These are phyloP conservation scores for Botrytis sinoallii DNA, from an alignment of 2,329 filamentous ascomycete species.

Conservation along the genomic window DNA sequence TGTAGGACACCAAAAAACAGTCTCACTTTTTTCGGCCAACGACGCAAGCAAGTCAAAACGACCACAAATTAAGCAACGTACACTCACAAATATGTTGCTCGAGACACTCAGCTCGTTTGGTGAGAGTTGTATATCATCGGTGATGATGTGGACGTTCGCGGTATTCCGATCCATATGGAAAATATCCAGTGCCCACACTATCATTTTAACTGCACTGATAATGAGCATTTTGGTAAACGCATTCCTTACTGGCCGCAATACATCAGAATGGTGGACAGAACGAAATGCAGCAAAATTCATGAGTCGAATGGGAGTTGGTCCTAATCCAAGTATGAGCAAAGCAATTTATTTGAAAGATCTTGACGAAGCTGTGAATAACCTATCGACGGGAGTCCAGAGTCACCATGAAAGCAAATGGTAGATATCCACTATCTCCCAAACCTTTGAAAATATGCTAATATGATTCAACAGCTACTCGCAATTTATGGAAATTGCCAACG, in stretches of 20 bases:
- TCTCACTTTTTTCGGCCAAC: conserved; percentile 54
- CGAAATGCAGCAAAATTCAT: conserved; percentile 78
- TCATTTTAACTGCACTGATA: conserved; percentile 67
- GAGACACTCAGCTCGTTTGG: conserved; percentile 71
- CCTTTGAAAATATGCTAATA: conserved; percentile 22
- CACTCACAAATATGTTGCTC: conserved; percentile 65
- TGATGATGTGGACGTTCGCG: conserved; percentile 75
- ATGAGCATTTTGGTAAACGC: conserved; percentile 71
- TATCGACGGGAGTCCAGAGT: conserved; percentile 24
- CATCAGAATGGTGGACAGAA: conserved; percentile 80
- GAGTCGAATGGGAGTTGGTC: conserved; percentile 73
- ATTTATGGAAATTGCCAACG: conserved; percentile 57
- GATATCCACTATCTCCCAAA: conserved; percentile 24
- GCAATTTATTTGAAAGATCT: conserved; percentile 81
- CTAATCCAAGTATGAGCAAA: conserved; percentile 78
- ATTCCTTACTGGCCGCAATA: conserved; percentile 70
- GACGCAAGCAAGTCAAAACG: conserved; percentile 47
- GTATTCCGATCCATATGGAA: conserved; percentile 63
- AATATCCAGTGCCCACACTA: conserved; percentile 66
- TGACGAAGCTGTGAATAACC: conserved; percentile 52
- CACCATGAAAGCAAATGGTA: conserved; percentile 50
- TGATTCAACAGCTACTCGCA: conserved; percentile 50
- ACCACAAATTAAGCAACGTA: conserved; percentile 57
- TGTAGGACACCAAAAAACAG: conserved; percentile 65
- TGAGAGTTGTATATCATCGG: conserved; percentile 69